A percentile compares a stretch with the other conserved stretches of the same genome.
Evolutionary conservation across 2,329 filamentous ascomycete genomes (phyloP).

Genomic region (Aureobasidium sp.): DNA sequence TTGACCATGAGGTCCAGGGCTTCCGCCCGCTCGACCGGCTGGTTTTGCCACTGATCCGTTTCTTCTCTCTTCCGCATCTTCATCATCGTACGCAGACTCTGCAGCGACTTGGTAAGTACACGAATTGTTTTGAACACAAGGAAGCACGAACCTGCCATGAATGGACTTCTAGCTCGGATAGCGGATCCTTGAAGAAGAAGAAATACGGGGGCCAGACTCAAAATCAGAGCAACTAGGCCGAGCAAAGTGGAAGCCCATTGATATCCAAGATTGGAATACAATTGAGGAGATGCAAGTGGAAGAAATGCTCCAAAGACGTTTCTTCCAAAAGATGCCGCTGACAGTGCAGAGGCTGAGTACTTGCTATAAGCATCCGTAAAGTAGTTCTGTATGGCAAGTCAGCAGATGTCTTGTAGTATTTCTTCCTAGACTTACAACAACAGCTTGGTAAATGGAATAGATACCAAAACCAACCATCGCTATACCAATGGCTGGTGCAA

Average conservation of each 20-base stretch:
- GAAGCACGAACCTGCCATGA: constrained; percentile 27
- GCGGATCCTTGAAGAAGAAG: constrained; percentile 25
- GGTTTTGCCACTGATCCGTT: not conserved
- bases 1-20: constrained; percentile 2
- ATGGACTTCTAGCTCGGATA: constrained; percentile 20
- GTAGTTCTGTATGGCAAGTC: constrained; percentile 51
- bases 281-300: constrained; percentile 35
- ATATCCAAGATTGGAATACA: constrained; percentile 39
- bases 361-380: constrained; percentile 78
- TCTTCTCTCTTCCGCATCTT: constrained; percentile 17
- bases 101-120: constrained; percentile 21
- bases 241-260: constrained; percentile 39
- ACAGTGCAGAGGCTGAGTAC: constrained; percentile 75
- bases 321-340: constrained; percentile 45
- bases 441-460: constrained; percentile 75
- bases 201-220: constrained; percentile 36
- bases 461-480: constrained; percentile 75
- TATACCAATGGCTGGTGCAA: constrained; percentile 61
- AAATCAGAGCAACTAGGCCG: constrained; percentile 33
- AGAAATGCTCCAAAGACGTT: constrained; percentile 40
- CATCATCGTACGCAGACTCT: constrained; percentile 22
- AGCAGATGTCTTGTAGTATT: constrained; percentile 14
- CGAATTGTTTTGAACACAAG: constrained; percentile 71
- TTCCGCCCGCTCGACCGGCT: not conserved
- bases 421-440: constrained; percentile 45